Base-by-base conservation (phyloP, 2,329 filamentous ascomycete species). In the Fusarium nodosum region DNA sequence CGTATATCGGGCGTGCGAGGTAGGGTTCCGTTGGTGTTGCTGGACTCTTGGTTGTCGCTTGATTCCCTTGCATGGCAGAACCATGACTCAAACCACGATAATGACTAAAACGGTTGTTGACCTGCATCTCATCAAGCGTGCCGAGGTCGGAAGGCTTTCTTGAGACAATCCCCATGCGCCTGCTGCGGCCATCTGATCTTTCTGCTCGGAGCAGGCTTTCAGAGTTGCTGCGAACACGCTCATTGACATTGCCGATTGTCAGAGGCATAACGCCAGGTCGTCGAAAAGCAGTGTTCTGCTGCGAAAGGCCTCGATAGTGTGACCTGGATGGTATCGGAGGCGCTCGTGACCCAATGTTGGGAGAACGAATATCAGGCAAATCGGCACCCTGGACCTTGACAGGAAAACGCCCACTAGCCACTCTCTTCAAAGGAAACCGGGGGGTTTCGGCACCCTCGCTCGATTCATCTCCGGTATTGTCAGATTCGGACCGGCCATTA, bases 391-490 rank as follows among this genome's bases (percentile, higher is more conserved):
- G 93, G 53, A 93, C 91, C 73, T 90, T 90, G 74, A 91, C 87
- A 3, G 89, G 89, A 69, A 91, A 91, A 16, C 89, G 85, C 24
- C 89, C 89, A 72, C 88, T 90, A 51, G 87, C 84, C 38, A 86
- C 87, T 60, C 89, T 86, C 76, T 87, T 90, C 65, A 88, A 79
- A 3, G 86, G 87, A 57, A 91, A 88, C 33, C 93, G 91, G 11
- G 93, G 94, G 0, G 92, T 94, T 77, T 97, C 94, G 20, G 89
- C 88, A 41, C 88, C 90, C 75, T 97, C 94, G 69, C 90, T 92
- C 13, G 81, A 86, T 69, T 90, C 88, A 64, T 91, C 88, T 11
- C 84, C 85, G 3, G 84, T 84, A 30, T 84, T 85, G 61, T 90
- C 88, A 7, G 81, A 80, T 63, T 89, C 87, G 30, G 83, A 82